Evolutionary conservation across 306 rosid genomes (phyloP).

Genomic region (apple (Malus domestica)): ASM211411v1 NC_041802.1:30952001-30952500

Average conservation of each 20-base stretch:
- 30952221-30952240: background rate
- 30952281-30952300: background rate
- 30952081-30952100: too few species aligned
- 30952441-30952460: slow-evolving; percentile 29
- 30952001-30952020: too few species aligned
- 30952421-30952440: slow-evolving; percentile 1
- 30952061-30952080: too few species aligned
- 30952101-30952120: too few species aligned
- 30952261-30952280: background rate
- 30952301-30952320: background rate
- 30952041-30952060: too few species aligned
- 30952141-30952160: too few species aligned
- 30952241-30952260: background rate
- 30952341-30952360: slow-evolving; percentile 17
- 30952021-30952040: too few species aligned
- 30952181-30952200: background rate
- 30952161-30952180: too few species aligned
- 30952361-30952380: slow-evolving; percentile 3
- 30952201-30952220: background rate
- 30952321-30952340: background rate
- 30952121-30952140: too few species aligned
- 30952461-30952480: slow-evolving; percentile 32
- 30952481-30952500: slow-evolving; percentile 9
- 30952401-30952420: background rate
- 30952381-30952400: background rate